phyloP scores from a whole-genome alignment of 139 green algal species.

The Closterium sp. region DNA sequence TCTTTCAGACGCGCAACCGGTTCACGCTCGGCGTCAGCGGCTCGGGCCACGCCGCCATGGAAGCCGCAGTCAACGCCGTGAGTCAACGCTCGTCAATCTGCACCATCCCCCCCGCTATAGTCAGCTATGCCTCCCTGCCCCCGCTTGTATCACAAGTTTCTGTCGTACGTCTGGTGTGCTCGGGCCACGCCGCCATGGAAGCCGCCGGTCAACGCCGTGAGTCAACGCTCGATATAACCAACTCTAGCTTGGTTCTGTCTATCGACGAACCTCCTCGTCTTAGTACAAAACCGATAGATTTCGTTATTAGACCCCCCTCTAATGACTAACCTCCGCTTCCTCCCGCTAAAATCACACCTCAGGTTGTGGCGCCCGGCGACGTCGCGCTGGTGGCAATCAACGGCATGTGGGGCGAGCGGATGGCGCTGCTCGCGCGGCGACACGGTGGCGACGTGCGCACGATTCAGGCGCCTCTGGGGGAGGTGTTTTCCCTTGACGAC shows the following conservation, averaged over 20 bases:
- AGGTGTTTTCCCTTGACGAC: slow-evolving; percentile 62
- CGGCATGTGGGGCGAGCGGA: slow-evolving; percentile 87
- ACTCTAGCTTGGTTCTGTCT: too few species aligned
- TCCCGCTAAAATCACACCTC: not conserved
- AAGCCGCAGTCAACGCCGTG: slow-evolving; percentile 83
- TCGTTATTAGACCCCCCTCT: too few species aligned
- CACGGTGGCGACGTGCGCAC: slow-evolving; percentile 76
- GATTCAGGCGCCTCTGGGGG: slow-evolving; percentile 68
- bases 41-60: slow-evolving; percentile 89
- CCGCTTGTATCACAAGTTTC: too few species aligned
- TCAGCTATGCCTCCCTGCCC: too few species aligned
- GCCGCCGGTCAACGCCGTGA: slow-evolving; percentile 79
- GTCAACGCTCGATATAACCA: not conserved
- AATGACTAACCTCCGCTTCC: too few species aligned
- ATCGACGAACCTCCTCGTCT: too few species aligned
- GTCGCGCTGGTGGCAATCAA: slow-evolving; percentile 50
- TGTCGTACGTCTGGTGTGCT: too few species aligned
- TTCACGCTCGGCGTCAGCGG: slow-evolving; percentile 81
- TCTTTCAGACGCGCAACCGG: slow-evolving; percentile 77
- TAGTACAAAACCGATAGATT: too few species aligned
- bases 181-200: slow-evolving; percentile 90
- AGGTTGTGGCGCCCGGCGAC: slow-evolving; percentile 80
- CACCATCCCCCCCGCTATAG: too few species aligned
- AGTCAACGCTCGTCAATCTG: not conserved
- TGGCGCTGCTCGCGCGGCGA: slow-evolving; percentile 75